Percentiles rank a stretch among this genome's conserved stretches.
phyloP scores from a whole-genome alignment of 2,329 filamentous ascomycete genomes.

The Hymenoscyphus linearis region DNA sequence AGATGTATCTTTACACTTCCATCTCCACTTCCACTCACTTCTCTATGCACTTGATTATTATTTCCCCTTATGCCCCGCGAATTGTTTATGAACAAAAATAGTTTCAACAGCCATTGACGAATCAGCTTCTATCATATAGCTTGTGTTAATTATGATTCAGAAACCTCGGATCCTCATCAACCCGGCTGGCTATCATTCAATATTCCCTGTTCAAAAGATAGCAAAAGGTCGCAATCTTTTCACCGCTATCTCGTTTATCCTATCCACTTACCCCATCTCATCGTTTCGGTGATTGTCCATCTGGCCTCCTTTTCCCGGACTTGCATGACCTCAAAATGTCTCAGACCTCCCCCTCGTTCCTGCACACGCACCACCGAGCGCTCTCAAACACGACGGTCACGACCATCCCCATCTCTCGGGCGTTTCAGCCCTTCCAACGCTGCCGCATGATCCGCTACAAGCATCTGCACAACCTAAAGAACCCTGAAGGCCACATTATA shows the following conservation, averaged over 20 bases:
- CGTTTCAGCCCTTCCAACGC: conserved; percentile 2
- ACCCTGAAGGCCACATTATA: background rate
- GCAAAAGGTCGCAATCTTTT: background rate
- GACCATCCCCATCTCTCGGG: background rate
- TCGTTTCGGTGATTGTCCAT: background rate
- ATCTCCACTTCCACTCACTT: background rate
- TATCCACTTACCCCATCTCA: background rate
- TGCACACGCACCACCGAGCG: conserved; percentile 1
- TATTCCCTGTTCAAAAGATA: background rate
- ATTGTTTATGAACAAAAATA: background rate
- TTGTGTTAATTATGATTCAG: background rate
- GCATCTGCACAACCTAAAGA: background rate
- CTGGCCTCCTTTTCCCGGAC: background rate
- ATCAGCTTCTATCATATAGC: background rate
- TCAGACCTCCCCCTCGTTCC: background rate
- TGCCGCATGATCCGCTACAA: conserved; percentile 5
- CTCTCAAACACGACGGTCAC: background rate
- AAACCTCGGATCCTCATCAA: background rate
- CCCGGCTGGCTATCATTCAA: background rate
- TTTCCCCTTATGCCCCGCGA: background rate
- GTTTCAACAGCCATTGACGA: background rate
- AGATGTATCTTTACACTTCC: too few relatives aligned
- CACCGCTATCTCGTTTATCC: background rate
- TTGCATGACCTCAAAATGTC: background rate
- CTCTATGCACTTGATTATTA: background rate